Evolutionary conservation across 2,329 filamentous ascomycete genomes (phyloP).

Genomic region (Cladophialophora yegresii): DNA sequence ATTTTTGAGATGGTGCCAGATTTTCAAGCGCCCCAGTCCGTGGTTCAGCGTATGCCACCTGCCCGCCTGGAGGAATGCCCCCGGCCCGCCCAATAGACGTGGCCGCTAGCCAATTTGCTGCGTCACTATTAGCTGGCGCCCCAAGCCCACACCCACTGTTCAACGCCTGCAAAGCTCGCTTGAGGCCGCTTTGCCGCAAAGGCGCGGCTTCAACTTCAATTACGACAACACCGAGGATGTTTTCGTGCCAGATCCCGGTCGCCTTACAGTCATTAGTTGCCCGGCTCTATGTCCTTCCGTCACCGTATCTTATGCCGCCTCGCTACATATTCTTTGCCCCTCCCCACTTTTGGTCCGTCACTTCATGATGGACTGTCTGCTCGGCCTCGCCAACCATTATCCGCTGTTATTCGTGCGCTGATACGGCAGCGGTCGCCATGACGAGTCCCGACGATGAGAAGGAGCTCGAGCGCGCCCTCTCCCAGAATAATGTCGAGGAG

Average conservation of each 20-base stretch:
- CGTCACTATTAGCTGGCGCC: slow-evolving; percentile 1
- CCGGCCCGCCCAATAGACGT: slow-evolving; percentile 1
- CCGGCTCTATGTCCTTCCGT: slow-evolving; percentile 23
- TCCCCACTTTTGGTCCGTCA: slow-evolving; percentile 9
- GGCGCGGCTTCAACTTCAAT: slow-evolving; percentile 13
- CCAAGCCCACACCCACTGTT: not conserved
- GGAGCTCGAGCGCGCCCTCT: slow-evolving; percentile 30
- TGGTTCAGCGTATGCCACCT: slow-evolving; percentile 5
- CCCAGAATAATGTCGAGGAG: slow-evolving; percentile 38
- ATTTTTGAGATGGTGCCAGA: not conserved
- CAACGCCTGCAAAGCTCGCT: slow-evolving; percentile 7
- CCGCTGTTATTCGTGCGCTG: slow-evolving; percentile 10
- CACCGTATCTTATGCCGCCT: slow-evolving; percentile 14
- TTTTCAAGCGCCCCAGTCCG: not conserved
- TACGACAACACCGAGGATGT: slow-evolving; percentile 28
- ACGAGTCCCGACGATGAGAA: slow-evolving; percentile 30
- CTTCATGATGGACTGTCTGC: slow-evolving; percentile 20
- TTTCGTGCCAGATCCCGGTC: slow-evolving; percentile 24
- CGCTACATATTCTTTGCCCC: slow-evolving; percentile 25
- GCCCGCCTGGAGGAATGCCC: slow-evolving; percentile 5
- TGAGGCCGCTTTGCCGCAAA: slow-evolving; percentile 26
- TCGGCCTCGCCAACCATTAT: not conserved
- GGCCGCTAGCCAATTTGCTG: not conserved
- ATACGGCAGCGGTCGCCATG: slow-evolving; percentile 13
- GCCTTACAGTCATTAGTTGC: slow-evolving; percentile 12